Evolutionary conservation across 2,329 filamentous ascomycete genomes (phyloP).

Genomic region (Penicillium sp.): DNA sequence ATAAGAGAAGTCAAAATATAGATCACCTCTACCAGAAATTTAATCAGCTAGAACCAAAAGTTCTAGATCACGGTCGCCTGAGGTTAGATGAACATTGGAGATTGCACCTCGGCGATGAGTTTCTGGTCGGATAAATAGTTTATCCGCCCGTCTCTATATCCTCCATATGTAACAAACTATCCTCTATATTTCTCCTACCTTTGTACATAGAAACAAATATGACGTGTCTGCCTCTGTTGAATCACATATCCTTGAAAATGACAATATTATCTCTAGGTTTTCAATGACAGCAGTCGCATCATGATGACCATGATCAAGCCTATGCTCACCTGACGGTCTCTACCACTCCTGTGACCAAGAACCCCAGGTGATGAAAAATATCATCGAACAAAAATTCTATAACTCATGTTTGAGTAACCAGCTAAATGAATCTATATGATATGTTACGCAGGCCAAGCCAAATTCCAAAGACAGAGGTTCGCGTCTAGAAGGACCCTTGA

Average conservation of each 20-base stretch:
- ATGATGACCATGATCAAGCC: not conserved
- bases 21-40: not conserved
- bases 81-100: slow-evolving; percentile 1
- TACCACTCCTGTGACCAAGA: slow-evolving; percentile 1
- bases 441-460: not conserved
- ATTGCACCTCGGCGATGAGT: slow-evolving; percentile 8
- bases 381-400: not conserved
- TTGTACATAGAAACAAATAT: not conserved
- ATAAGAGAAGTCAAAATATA: not conserved
- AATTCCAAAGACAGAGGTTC: not conserved
- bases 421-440: not conserved
- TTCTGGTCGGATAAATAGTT: slow-evolving; percentile 7
- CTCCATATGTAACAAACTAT: not conserved
- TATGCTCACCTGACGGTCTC: slow-evolving; percentile 6
- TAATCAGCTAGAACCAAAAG: not conserved
- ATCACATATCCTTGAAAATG: not conserved
- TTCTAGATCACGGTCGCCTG: slow-evolving; percentile 4
- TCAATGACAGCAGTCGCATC: not conserved
- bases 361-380: slow-evolving; percentile 5
- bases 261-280: not conserved
- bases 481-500: slow-evolving; percentile 4
- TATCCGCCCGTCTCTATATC: not conserved
- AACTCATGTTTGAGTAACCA: not conserved
- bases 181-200: not conserved
- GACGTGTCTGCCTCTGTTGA: not conserved